Conservation (phyloP, 495 filamentous ascomycete genomes). For the Cairneyella variabilis region DNA sequence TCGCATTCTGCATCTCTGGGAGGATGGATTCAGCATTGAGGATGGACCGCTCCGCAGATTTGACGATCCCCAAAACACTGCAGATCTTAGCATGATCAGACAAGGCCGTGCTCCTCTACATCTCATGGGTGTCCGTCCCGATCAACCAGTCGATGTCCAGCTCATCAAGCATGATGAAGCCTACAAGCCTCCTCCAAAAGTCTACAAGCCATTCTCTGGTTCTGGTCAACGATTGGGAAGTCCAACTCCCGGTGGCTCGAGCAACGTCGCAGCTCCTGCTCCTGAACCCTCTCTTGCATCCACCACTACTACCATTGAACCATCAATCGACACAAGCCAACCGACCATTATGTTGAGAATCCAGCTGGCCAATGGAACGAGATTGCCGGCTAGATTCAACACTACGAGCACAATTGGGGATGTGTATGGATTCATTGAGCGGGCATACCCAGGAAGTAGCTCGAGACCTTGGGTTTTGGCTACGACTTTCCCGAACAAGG, state of each 20-base stretch:
- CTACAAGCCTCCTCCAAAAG: constrained; percentile 74
- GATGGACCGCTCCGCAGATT: constrained; percentile 87
- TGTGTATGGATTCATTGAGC: constrained; percentile 79
- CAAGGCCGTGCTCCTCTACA: constrained; percentile 81
- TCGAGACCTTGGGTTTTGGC: constrained; percentile 73
- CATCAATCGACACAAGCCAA: constrained; percentile 67
- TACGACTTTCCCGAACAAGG: constrained; percentile 95
- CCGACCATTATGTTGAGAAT: constrained; percentile 80
- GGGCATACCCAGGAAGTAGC: constrained; percentile 55
- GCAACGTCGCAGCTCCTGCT: constrained; percentile 29
- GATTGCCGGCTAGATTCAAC: constrained; percentile 86
- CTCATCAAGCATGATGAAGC: constrained; percentile 83
- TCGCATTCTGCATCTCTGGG: constrained; percentile 84
- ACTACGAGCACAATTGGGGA: constrained; percentile 86
- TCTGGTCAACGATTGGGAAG: constrained; percentile 85
- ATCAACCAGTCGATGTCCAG: constrained; percentile 88
- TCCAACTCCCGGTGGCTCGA: constrained; percentile 67
- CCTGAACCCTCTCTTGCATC: constrained; percentile 27
- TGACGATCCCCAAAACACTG: constrained; percentile 81
- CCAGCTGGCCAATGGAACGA: constrained; percentile 84
- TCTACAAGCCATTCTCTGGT: constrained; percentile 84
- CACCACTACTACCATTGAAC: constrained; percentile 34
- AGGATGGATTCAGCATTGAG: constrained; percentile 91
- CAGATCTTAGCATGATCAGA: constrained; percentile 79
- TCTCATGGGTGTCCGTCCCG: constrained; percentile 80